A percentile compares a stretch with the other conserved stretches of the same genome.
Evolutionary conservation across 768 basidiomycete genomes (phyloP).

Genomic region (Vishniacozyma victoriae): DNA sequence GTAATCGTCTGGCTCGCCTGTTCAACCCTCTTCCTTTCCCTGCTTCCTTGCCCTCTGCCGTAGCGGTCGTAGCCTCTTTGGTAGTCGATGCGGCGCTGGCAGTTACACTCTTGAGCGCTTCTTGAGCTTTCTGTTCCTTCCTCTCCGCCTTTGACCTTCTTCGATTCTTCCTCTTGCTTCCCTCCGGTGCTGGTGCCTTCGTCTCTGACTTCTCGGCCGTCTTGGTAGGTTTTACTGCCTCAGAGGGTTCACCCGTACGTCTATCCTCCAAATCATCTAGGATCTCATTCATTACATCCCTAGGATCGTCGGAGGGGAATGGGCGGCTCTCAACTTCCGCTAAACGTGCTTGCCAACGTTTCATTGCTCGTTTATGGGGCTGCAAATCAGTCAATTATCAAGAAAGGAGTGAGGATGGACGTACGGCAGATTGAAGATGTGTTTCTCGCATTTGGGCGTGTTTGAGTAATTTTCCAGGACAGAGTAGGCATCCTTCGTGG

Average conservation of each 20-base stretch:
- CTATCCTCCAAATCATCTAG: conserved; percentile 6
- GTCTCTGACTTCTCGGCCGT: too few relatives aligned
- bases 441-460: conserved; percentile 18
- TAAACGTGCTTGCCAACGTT: conserved; percentile 16
- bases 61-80: background rate
- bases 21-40: conserved; percentile 30
- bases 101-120: background rate
- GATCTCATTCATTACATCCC: conserved; percentile 20
- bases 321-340: background rate
- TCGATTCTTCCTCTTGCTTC: background rate
- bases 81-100: background rate
- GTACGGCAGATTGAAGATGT: conserved; percentile 25
- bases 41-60: background rate
- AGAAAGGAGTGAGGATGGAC: conserved; percentile 1
- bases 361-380: conserved; percentile 26
- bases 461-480: conserved; percentile 29
- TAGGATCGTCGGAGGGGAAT: conserved; percentile 5
- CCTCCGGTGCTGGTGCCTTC: background rate
- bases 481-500: conserved; percentile 25
- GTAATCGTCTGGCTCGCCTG: conserved; percentile 32
- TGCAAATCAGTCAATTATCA: background rate
- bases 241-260: too few relatives aligned
- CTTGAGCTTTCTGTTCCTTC: background rate
- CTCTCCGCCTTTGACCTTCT: background rate
- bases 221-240: too few relatives aligned